Evolutionary conservation across 2,329 filamentous ascomycete genomes (phyloP).

Genomic region (Catunica adiposa): DNA sequence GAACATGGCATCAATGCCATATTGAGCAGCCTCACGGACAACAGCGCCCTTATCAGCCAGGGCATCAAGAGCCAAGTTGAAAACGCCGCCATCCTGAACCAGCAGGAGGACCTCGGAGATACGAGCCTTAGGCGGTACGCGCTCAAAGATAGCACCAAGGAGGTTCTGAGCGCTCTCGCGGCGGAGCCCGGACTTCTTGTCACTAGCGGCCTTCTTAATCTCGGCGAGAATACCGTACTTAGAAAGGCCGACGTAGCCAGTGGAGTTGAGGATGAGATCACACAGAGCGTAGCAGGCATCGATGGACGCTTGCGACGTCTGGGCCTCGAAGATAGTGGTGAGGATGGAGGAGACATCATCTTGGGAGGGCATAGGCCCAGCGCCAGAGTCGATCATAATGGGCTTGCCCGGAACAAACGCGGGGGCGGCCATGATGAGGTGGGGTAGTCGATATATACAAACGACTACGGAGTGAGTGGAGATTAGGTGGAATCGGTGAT

Average conservation of each 20-base stretch:
- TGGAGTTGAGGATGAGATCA: constrained; percentile 37
- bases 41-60: constrained; percentile 79
- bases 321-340: constrained; percentile 50
- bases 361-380: constrained; percentile 41
- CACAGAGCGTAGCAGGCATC: constrained; percentile 46
- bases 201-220: constrained; percentile 56
- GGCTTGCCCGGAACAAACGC: constrained; percentile 15
- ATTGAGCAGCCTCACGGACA: constrained; percentile 82
- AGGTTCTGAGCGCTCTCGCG: constrained; percentile 92
- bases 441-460: neutral
- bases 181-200: constrained; percentile 81
- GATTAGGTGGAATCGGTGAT: neutral
- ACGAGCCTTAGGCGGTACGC: constrained; percentile 61
- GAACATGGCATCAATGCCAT: constrained; percentile 82
- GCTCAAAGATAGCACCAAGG: constrained; percentile 82
- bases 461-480: neutral
- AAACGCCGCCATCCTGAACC: constrained; percentile 59
- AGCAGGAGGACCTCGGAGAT: constrained; percentile 69
- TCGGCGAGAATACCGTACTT: constrained; percentile 39
- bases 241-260: constrained; percentile 36
- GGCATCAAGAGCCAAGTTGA: constrained; percentile 62
- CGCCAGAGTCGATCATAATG: constrained; percentile 31
- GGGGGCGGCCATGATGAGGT: constrained; percentile 5
- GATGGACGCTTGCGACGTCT: constrained; percentile 52
- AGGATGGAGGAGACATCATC: constrained; percentile 50